Evolutionary conservation across 768 basidiomycete genomes (phyloP), one percentile per base, ranked within the genome.

Genomic region (Hemileccinum rubropunctum): DNA sequence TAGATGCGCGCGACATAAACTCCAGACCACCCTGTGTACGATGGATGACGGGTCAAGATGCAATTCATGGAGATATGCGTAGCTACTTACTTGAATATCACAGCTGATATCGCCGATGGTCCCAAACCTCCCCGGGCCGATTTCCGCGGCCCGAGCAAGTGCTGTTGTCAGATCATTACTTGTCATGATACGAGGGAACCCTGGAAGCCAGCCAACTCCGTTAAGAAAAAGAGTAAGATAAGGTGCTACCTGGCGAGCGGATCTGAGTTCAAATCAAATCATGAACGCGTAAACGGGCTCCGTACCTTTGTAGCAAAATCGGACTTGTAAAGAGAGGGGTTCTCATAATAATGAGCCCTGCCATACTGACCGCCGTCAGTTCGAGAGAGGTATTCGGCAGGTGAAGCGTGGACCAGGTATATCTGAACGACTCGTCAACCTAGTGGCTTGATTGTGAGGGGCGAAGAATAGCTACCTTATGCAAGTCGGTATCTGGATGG

Each of bases 21-120:
- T 95, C 83, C 21, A 97, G 77, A 14, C 89, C 91, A 33, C 94
- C 94, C 83, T 89, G 46, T 4, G 33, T 11, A 42, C 20, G 32
- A 48, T n/a, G 17, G 1, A 48, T 20, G 15, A 32, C 10, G n/a
- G n/a, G 35, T 33, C 12, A 46, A 14, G 28, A 12, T 42, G 55
- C 15, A 12, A 45, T 5, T 10, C 6, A 5, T 2, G 10, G 26
- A 12, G 26, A 28, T 6, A 6, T 28, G 3, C n/a, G n/a, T 27
- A 26, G 35, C 10, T 13, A 53, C 73, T 17, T 46, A 85, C 88
- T 62, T 81, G 78, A n/a, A 91, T 74, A 62, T 97, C 94, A 61
- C 93, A 95, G 54, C 83, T 91, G 33, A 97, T 87, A 62, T 97
- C 94, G 2, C 89, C 91, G 20, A 97, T 78, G 47, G 81, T 86